phyloP scores from a whole-genome alignment of 176 grass and related monocot genomes.

The Lolium rigidum region DNA sequence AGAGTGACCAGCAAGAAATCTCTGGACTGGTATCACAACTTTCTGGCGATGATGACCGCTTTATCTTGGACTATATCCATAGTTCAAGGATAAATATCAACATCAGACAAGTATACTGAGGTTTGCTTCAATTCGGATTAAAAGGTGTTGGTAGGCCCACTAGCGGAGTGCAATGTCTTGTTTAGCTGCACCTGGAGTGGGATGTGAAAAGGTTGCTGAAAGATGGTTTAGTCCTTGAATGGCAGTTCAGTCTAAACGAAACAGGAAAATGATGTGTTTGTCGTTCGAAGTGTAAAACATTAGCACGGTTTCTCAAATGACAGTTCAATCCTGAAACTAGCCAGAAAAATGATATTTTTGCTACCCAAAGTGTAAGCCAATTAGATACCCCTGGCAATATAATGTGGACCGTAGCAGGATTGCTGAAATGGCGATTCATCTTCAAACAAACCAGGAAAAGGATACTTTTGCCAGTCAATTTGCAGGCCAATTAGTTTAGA shows the following conservation, averaged over 20 bases:
- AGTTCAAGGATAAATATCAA: constrained; percentile 96
- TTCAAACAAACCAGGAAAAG: not conserved
- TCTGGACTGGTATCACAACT: constrained; percentile 53
- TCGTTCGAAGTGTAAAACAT: not conserved
- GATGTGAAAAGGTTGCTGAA: not conserved
- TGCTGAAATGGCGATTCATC: not conserved
- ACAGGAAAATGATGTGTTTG: not conserved
- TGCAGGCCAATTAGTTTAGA: not conserved
- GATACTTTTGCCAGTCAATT: not conserved
- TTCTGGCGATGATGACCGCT: constrained; percentile 56
- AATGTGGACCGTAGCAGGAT: too few relatives aligned
- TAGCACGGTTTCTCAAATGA: not conserved
- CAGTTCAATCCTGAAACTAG: not conserved
- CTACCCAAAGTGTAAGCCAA: not conserved
- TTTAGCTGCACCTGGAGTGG: not conserved
- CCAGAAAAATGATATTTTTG: not conserved
- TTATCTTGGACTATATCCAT: constrained; percentile 63
- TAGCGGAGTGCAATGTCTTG: too few relatives aligned
- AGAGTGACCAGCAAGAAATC: constrained; percentile 60
- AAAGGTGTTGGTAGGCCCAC: not conserved
- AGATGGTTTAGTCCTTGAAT: not conserved
- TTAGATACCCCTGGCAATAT: not conserved
- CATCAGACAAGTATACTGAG: constrained; percentile 70
- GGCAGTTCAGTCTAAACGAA: not conserved
- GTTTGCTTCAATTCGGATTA: not conserved